Evolutionary conservation across 148 eudicot species (phyloP).

Genomic region (Chenopodium album): DNA sequence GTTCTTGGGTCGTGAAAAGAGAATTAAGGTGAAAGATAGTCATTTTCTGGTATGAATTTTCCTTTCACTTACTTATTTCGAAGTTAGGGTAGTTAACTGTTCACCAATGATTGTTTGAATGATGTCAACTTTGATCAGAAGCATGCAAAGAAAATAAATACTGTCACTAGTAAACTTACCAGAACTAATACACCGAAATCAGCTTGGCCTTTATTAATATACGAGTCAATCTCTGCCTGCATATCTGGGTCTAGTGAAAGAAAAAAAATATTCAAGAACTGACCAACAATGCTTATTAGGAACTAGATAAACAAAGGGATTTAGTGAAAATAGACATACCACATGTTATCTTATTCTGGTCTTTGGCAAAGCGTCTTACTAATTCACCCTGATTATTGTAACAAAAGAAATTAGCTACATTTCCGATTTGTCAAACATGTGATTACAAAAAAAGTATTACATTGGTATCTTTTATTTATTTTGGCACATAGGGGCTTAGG

Average conservation of each 20-base stretch:
- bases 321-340: slow-evolving; percentile 46
- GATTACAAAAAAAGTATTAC: too few species aligned
- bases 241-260: slow-evolving; percentile 73
- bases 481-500: neutral
- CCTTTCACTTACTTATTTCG: neutral
- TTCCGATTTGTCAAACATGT: neutral
- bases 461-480: too few species aligned
- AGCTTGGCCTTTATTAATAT: slow-evolving; percentile 66
- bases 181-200: slow-evolving; percentile 56
- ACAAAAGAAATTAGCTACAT: slow-evolving; percentile 9
- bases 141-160: slow-evolving; percentile 1
- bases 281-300: neutral
- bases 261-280: neutral
- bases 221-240: slow-evolving; percentile 74
- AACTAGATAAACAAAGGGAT: neutral
- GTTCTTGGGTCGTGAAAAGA: neutral
- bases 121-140: neutral
- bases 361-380: slow-evolving; percentile 76
- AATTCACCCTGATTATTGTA: slow-evolving; percentile 63
- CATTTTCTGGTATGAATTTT: neutral
- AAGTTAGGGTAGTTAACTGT: neutral
- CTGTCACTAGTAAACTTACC: slow-evolving; percentile 44
- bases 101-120: neutral
- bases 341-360: slow-evolving; percentile 80
- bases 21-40: neutral